Evolutionary conservation across 2,329 filamentous ascomycete genomes (phyloP).

Genomic region (Sporothrix inflata): DNA sequence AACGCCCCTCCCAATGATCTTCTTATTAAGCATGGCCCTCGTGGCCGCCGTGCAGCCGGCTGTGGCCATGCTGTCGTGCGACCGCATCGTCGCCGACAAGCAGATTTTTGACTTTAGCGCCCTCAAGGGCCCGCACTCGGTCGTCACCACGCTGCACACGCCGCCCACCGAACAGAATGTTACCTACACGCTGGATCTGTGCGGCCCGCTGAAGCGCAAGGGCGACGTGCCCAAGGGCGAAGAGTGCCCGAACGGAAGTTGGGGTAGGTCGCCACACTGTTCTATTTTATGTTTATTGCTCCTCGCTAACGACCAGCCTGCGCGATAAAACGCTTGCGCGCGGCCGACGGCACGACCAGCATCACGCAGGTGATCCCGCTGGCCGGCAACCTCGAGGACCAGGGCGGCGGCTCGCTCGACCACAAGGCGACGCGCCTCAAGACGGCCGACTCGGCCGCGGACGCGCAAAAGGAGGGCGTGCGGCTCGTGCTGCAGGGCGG

Average conservation of each 20-base stretch:
- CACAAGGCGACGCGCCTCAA: constrained; percentile 68
- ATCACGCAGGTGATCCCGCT: constrained; percentile 69
- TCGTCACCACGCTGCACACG: constrained; percentile 61
- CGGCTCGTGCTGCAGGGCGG: constrained; percentile 69
- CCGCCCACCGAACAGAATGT: constrained; percentile 66
- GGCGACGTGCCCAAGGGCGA: constrained; percentile 58
- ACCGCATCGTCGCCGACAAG: constrained; percentile 60
- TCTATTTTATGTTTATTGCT: background rate
- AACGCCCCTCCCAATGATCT: constrained; percentile 11
- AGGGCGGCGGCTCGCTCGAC: constrained; percentile 64
- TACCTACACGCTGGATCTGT: constrained; percentile 82
- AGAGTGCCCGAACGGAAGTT: constrained; percentile 69
- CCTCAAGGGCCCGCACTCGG: constrained; percentile 69
- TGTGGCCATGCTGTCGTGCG: constrained; percentile 62
- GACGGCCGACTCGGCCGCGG: constrained; percentile 63
- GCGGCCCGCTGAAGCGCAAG: constrained; percentile 65
- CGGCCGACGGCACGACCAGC: constrained; percentile 49
- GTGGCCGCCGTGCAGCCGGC: constrained; percentile 31
- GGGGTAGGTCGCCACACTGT: constrained; percentile 53
- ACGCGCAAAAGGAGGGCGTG: constrained; percentile 72
- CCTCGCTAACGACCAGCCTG: constrained; percentile 61
- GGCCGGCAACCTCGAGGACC: constrained; percentile 68
- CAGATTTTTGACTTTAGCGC: constrained; percentile 66
- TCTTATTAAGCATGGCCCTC: constrained; percentile 26
- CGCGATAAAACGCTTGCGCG: constrained; percentile 66